Evolutionary conservation across 108 stramenopile genomes (phyloP).

Genomic region (Mediolabrus comicus): DNA sequence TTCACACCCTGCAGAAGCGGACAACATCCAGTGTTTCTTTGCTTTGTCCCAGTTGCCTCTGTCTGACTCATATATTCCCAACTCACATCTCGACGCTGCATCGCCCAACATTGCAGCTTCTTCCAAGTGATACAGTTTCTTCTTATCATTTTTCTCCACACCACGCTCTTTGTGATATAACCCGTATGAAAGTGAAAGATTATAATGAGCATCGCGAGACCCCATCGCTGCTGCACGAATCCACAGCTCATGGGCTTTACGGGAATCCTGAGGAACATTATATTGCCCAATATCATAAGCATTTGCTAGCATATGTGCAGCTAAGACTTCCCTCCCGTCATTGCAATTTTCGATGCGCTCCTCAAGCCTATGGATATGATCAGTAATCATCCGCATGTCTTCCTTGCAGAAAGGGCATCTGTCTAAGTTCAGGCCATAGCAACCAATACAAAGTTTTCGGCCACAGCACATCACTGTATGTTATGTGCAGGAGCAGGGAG

Average conservation of each 20-base stretch:
- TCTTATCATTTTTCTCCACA: conserved; percentile 7
- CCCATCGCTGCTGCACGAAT: neutral
- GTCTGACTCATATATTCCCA: neutral
- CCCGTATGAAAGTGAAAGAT: neutral
- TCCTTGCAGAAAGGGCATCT: neutral
- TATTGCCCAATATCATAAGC: neutral
- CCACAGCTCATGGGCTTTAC: neutral
- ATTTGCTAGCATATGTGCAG: neutral
- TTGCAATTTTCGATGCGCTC: neutral
- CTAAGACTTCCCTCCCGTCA: neutral
- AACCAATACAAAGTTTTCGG: neutral
- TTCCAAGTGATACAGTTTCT: conserved; percentile 6
- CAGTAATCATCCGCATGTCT: neutral
- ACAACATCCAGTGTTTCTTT: conserved; percentile 6
- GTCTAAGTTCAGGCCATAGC: neutral
- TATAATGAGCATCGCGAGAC: neutral
- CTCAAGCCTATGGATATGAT: neutral
- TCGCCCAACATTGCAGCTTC: conserved; percentile 7
- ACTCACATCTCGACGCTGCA: neutral
- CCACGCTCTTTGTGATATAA: neutral
- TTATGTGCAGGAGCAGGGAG: too few relatives aligned
- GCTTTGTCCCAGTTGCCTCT: conserved; percentile 3
- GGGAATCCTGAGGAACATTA: neutral
- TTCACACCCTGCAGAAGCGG: conserved; percentile 3
- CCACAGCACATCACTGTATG: neutral